Evolutionary conservation across 1,284 basidiomycete genomes (phyloP).

Genomic region (Coniferiporia weirii): DNA sequence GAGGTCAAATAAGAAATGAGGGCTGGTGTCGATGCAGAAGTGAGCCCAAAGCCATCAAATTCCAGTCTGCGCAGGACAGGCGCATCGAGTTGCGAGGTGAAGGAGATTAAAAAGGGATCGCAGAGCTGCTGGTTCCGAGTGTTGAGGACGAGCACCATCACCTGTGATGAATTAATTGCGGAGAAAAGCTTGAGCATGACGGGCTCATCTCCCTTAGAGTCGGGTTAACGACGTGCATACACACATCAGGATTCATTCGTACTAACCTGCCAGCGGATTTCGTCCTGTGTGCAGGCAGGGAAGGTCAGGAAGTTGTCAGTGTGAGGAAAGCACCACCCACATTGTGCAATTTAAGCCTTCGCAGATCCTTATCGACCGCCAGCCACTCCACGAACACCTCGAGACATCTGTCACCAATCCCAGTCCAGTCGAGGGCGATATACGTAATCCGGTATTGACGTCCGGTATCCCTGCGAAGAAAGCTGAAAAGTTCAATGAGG

Average conservation of each 20-base stretch:
- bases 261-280: slow-evolving; percentile 22
- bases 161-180: slow-evolving; percentile 44
- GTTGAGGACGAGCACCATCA: slow-evolving; percentile 42
- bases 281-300: slow-evolving; percentile 22
- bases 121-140: slow-evolving; percentile 35
- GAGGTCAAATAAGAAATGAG: slow-evolving; percentile 51
- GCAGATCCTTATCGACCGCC: slow-evolving; percentile 40
- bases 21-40: slow-evolving; percentile 36
- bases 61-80: slow-evolving; percentile 49
- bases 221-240: neutral
- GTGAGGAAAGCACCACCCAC: slow-evolving; percentile 35
- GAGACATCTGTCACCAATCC: slow-evolving; percentile 51
- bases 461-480: slow-evolving; percentile 45
- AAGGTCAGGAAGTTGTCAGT: slow-evolving; percentile 23
- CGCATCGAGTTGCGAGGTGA: slow-evolving; percentile 44
- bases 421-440: slow-evolving; percentile 52
- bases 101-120: slow-evolving; percentile 45
- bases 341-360: slow-evolving; percentile 47
- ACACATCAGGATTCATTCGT: neutral
- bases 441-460: slow-evolving; percentile 44
- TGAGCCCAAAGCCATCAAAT: slow-evolving; percentile 48
- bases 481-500: slow-evolving; percentile 49
- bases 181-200: slow-evolving; percentile 34
- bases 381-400: slow-evolving; percentile 49
- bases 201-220: slow-evolving; percentile 34